Percentiles rank a stretch among this genome's conserved stretches.
phyloP scores from a whole-genome alignment of 805 yeast genomes.

The Candida vartiovaarae region DNA sequence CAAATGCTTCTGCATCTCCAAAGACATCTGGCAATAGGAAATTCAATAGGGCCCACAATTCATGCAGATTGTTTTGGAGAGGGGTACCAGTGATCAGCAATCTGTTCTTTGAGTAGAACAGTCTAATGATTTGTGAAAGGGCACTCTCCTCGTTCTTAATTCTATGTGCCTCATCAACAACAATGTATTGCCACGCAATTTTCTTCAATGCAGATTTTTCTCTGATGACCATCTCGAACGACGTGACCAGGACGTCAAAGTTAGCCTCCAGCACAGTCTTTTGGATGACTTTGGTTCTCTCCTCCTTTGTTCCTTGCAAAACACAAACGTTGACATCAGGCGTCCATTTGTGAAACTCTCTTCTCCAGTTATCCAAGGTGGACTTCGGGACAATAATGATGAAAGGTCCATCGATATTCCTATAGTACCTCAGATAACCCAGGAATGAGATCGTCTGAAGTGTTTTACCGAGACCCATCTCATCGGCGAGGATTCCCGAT shows the following conservation, averaged over 20 bases:
- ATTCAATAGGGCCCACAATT: constrained; percentile 90
- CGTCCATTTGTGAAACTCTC: constrained; percentile 94
- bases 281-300: constrained; percentile 53
- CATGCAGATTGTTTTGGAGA: constrained; percentile 88
- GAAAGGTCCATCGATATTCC: constrained; percentile 81
- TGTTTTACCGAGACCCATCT: constrained; percentile 97
- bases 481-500: constrained; percentile 94
- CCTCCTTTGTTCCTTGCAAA: constrained; percentile 86
- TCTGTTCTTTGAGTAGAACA: constrained; percentile 80
- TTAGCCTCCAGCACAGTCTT: constrained; percentile 58
- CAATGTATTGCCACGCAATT: constrained; percentile 86
- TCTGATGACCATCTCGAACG: constrained; percentile 88
- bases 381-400: constrained; percentile 92
- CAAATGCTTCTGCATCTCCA: constrained; percentile 84
- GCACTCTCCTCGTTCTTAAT: constrained; percentile 93
- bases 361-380: constrained; percentile 91
- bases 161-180: constrained; percentile 95
- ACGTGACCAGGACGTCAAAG: constrained; percentile 85
- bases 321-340: constrained; percentile 86
- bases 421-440: constrained; percentile 77
- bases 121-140: constrained; percentile 83
- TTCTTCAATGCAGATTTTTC: constrained; percentile 78
- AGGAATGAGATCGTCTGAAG: constrained; percentile 89
- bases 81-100: constrained; percentile 94
- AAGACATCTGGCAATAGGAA: constrained; percentile 91